Base-by-base conservation (phyloP, 768 basidiomycete species). In the Xerocomus potaroensis region DNA sequence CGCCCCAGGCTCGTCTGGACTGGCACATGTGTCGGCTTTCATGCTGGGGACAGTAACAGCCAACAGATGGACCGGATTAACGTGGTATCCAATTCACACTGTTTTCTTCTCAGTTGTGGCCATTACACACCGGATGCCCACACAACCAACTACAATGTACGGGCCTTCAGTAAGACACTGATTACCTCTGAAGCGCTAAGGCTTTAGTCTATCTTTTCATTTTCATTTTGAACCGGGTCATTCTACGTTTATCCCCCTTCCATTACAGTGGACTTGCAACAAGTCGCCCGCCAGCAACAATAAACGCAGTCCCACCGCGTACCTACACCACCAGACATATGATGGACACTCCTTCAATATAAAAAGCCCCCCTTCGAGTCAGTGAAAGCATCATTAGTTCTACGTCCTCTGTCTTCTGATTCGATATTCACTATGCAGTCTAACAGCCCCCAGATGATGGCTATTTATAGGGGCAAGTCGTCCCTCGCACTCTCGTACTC, bases 391-490 rank as follows among this genome's bases (percentile, higher is more conserved):
- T 4, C 45, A 47, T 32, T 37, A 30, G 10, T 39, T 15, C 45
- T 26, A 27, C 45, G 0, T 32, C 40, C 38, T 40, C 37, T 16
- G 16, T 41, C 43, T 32, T 37, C 31, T 15, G 11, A 40, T 48
- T 35, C 27, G 19, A 37, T n/a, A 37, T 39, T 48, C 37, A 4
- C 18, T 11, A 58, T 54, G 46, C 29, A 27, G 19, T 4, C 8
- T n/a, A 47, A 12, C 22, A 45, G 33, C 0, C 41, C 52, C 22
- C 52, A 57, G 27, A 41, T 50, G 41, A 48, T 50, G 38, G 46
- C 33, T 7, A 8, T 8, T 5, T 48, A 38, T 44, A 46, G 8
- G 26, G 43, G 56, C 51, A 8, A 31, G 53, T 42, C 15, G 12
- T 6, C 10, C 15, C 1, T n/a, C 9, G 1, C 14, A 3, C 9